Evolutionary conservation across 306 rosid species (phyloP).

Genomic region (Gastrolobium villosum): DNA sequence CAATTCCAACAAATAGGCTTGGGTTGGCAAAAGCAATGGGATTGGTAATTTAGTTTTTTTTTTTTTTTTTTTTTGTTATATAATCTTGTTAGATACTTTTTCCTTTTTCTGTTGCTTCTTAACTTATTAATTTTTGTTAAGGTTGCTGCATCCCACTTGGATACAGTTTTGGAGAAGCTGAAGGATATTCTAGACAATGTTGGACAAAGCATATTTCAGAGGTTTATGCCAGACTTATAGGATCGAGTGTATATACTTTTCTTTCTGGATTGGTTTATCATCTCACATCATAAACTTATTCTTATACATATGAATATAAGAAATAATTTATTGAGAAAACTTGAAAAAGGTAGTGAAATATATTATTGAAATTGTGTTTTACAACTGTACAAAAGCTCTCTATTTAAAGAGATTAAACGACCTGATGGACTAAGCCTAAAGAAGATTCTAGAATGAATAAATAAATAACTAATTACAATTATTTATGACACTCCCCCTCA

Average conservation of each 20-base stretch:
- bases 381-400: too few relatives aligned
- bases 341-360: too few relatives aligned
- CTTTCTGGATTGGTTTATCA: constrained; percentile 41
- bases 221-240: constrained; percentile 66
- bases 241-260: constrained; percentile 41
- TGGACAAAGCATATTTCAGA: constrained; percentile 83
- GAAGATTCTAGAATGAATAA: too few relatives aligned
- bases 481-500: too few relatives aligned
- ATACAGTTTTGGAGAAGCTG: constrained; percentile 95
- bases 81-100: constrained; percentile 34
- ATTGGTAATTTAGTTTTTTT: constrained; percentile 65
- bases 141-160: constrained; percentile 99
- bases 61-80: too few relatives aligned
- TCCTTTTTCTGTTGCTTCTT: constrained; percentile 47
- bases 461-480: too few relatives aligned
- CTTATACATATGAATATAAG: constrained; percentile 20
- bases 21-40: constrained; percentile 99
- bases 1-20: constrained; percentile 87
- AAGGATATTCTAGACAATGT: constrained; percentile 90
- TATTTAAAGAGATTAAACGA: too few relatives aligned
- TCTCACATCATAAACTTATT: constrained; percentile 8
- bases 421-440: too few relatives aligned
- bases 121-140: constrained; percentile 47
- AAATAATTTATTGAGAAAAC: constrained; percentile 18
- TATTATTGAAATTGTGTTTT: too few relatives aligned